Conservation (phyloP, 164 flowering plant genomes). For the Malania oleifera region DNA sequence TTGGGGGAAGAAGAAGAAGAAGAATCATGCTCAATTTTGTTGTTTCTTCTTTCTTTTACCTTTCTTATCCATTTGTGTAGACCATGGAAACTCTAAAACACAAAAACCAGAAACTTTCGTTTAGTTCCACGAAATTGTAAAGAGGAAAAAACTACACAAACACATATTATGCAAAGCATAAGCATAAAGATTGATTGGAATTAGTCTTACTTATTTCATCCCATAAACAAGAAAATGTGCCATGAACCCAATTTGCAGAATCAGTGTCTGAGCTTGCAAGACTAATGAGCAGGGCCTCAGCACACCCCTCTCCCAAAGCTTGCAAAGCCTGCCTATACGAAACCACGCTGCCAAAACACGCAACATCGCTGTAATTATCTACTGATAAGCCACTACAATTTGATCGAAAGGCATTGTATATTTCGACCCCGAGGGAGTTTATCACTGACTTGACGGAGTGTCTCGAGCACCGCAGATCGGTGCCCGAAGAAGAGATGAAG, state of each 20-base stretch:
- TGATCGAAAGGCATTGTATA: slow-evolving; percentile 8
- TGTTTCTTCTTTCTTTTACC: slow-evolving; percentile 4
- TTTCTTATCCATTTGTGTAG: background rate
- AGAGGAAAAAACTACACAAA: background rate
- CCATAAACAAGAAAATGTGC: slow-evolving; percentile 25
- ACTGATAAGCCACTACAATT: slow-evolving; percentile 7
- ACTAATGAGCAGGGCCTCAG: slow-evolving; percentile 22
- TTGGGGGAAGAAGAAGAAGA: no score
- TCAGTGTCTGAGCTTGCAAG: slow-evolving; percentile 23
- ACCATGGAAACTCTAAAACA: slow-evolving; percentile 13
- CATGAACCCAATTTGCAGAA: slow-evolving; percentile 19
- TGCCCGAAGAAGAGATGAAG: slow-evolving; percentile 11
- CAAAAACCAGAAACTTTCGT: background rate
- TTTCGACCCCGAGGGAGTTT: slow-evolving; percentile 2
- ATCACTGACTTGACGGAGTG: no score
- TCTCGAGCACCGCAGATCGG: no score
- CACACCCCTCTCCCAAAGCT: slow-evolving; percentile 16
- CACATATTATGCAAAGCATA: no score
- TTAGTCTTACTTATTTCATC: slow-evolving; percentile 20
- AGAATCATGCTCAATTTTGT: no score
- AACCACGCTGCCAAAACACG: slow-evolving; percentile 14
- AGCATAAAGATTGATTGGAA: no score
- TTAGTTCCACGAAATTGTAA: slow-evolving; percentile 2
- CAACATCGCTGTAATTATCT: slow-evolving; percentile 12
- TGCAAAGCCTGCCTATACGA: slow-evolving; percentile 15